Conservation (phyloP, 106 monocot species). For the Allium sativum region DNA sequence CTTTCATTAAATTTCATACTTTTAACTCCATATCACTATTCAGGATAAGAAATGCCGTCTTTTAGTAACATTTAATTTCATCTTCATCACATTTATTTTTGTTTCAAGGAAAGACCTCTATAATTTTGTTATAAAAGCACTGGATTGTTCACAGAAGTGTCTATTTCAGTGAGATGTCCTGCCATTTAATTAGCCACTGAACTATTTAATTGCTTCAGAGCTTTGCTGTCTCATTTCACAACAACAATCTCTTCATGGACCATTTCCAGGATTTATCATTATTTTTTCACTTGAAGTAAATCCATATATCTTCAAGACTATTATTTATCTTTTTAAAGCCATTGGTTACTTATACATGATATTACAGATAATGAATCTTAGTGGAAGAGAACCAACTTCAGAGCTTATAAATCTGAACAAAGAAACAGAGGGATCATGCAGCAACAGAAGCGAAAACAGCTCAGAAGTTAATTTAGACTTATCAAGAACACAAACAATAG, state of each 20-base stretch:
- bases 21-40: not conserved
- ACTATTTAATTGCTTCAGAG: slow-evolving; percentile 7
- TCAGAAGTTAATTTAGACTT: slow-evolving; percentile 62
- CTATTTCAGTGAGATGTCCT: not conserved
- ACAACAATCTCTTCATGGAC: too few species aligned
- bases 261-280: too few species aligned
- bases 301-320: not conserved
- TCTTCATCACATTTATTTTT: not conserved
- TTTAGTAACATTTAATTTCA: too few species aligned
- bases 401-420: slow-evolving; percentile 89
- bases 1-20: not conserved
- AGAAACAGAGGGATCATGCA: slow-evolving; percentile 86
- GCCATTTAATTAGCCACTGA: not conserved
- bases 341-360: not conserved
- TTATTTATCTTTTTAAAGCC: not conserved
- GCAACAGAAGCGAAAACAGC: slow-evolving; percentile 92
- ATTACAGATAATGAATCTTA: slow-evolving; percentile 63
- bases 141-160: not conserved
- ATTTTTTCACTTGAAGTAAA: too few species aligned
- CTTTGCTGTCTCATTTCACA: not conserved
- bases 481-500: slow-evolving; percentile 40
- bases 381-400: slow-evolving; percentile 46
- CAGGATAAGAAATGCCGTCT: too few species aligned
- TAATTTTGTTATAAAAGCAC: not conserved
- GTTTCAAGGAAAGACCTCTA: not conserved